Base-by-base conservation (phyloP, 225 moss, liverwort and hornwort species). In the Sphagnum tenellum region DNA sequence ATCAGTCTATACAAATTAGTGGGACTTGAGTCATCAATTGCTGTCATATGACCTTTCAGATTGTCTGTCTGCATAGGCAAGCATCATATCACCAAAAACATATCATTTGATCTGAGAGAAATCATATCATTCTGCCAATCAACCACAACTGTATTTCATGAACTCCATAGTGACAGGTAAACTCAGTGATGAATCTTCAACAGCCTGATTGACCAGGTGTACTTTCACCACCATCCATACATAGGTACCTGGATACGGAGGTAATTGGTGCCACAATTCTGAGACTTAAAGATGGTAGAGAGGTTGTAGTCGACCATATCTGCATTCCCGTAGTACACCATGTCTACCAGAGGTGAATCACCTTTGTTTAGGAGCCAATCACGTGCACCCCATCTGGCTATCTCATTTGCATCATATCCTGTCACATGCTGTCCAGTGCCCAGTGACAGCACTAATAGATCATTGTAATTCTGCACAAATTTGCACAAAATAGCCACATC, bases 231-330 rank as follows among this genome's bases (percentile, higher is more conserved):
- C 29, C 29, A 29, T 29, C 29, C 29, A 29, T 29, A 29, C 29
- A 29, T 29, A 29, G 29, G 29, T 29, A 29, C 83, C 78, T 83
- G 84, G 50, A 87, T 87, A 9, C 87, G 71, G 47, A 87, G 68
- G 70, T 87, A 87, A 74, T 87, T 87, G 74, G 66, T 66, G 50
- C 80, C 70, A 10, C 75, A 84, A 44, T 78, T 80, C 50, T 87
- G 83, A 6, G 81, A 75, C 48, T 74, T 62, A 49, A 87, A 87
- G 61, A 83, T 77, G 57, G 78, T 78, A 47, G 72, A 71, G 59
- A 87, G 78, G 66, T 84, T 83, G 71, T 83, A 84, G 47, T 87
- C 87, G 56, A 87, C 87, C 78, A 84, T 83, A 62, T 83, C 76
- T 0, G 87, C 76, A 56, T 76, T 84, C 12, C 77, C 83, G 54